Evolutionary conservation across 2,329 filamentous ascomycete genomes (phyloP), one percentile per base, ranked within the genome.

Genomic region (Fusarium mexicanum): DNA sequence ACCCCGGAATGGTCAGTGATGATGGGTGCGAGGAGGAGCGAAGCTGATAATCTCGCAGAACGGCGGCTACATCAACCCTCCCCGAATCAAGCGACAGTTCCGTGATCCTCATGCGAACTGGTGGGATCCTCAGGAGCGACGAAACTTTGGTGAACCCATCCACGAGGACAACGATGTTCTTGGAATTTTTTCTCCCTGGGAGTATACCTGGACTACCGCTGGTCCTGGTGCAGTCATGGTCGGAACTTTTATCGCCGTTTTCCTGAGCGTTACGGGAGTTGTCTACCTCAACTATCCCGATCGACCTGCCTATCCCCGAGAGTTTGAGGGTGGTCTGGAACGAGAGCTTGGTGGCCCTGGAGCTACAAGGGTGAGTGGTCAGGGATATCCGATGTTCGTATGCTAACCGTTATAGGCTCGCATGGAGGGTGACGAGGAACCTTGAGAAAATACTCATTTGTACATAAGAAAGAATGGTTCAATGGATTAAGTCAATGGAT

Each of bases 111-210:
- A 98, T 83, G 96, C 85, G 81, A 92, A 94, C 81, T 99, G 95
- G 94, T 98, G 95, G 94, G 96, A 99, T 85, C 93, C 95, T 84
- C 96, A 99, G 86, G 96, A 98, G 84, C 92, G 95, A 82, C 91
- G 96, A 80, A 98, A 99, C 88, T 98, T 94, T 82, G 95, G 95
- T 84, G 97, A 99, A 85, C 94, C 96, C 18, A 91, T 97, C 60
- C 96, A 99, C 84, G 97, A 99, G 85, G 96, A 99, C 84, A 93
- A 98, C 84, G 97, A 99, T 83, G 89, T 95, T 66, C 88, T 98
- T 66, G 95, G 95, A 78, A 92, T 98, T 74, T 96, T 99, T 85
- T 93, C 94, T 58, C 91, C 94, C 6, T 91, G 96, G 83, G 92
- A 95, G 79, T 98, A 99, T 86, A 96, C 91, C 64, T 96, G 96